These are phyloP conservation scores for Pistacia vera DNA, from an alignment of 345 rosid genomes.

Conservation along the genomic window DNA sequence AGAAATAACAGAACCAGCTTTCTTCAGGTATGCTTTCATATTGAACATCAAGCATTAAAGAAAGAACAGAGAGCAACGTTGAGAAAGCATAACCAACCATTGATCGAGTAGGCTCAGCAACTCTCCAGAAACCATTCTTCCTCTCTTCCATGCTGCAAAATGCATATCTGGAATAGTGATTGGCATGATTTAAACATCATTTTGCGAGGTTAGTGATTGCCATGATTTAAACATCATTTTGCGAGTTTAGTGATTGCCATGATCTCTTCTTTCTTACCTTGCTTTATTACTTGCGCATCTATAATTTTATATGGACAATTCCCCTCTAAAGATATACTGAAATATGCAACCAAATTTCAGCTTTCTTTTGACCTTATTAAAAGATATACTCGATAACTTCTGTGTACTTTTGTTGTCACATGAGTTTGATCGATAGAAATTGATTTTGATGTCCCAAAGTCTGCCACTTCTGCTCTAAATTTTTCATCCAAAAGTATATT, in stretches of 20 bases:
- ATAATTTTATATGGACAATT: background rate
- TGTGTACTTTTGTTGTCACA: background rate
- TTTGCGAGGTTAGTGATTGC: background rate
- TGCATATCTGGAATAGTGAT: too few species aligned
- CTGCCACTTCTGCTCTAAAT: background rate
- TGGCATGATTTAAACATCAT: background rate
- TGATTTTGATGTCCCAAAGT: slow-evolving; percentile 1
- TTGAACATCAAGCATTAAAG: too few species aligned
- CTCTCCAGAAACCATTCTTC: too few species aligned
- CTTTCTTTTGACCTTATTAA: background rate
- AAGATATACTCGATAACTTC: background rate
- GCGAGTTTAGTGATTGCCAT: background rate
- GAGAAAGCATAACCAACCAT: too few species aligned
- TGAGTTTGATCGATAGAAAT: background rate
- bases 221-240: background rate
- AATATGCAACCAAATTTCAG: background rate
- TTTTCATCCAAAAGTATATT: background rate
- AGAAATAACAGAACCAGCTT: too few species aligned
- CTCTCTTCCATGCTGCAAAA: too few species aligned
- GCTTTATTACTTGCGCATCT: background rate
- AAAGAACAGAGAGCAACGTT: too few species aligned
- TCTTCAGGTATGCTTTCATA: too few species aligned
- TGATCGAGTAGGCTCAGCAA: too few species aligned
- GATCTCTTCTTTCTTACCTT: background rate
- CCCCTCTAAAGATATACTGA: background rate